A percentile compares a stretch with the other conserved stretches of the same genome.
phyloP scores from a whole-genome alignment of 495 filamentous ascomycete species.

The Penicillium canariense region DNA sequence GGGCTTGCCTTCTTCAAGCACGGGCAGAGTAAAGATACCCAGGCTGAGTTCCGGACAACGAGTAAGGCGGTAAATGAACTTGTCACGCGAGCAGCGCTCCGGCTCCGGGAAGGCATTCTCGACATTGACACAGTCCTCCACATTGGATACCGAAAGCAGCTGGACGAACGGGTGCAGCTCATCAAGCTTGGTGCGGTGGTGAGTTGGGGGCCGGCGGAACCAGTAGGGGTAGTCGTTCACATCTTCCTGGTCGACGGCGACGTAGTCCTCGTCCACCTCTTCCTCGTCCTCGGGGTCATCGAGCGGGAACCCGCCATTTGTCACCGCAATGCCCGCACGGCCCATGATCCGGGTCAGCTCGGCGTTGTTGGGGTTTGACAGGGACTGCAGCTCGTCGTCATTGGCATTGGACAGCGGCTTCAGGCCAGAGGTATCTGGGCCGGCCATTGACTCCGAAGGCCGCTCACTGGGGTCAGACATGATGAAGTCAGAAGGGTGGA shows the following conservation, averaged over 20 bases:
- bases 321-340: conserved; percentile 31
- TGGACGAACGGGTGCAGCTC: conserved; percentile 67
- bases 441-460: conserved; percentile 29
- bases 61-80: conserved; percentile 82
- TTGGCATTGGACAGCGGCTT: conserved; percentile 37
- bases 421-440: conserved; percentile 28
- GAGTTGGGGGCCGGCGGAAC: conserved; percentile 42
- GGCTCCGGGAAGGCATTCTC: conserved; percentile 73
- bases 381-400: conserved; percentile 20
- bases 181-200: conserved; percentile 44
- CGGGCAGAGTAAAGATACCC: conserved; percentile 68
- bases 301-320: conserved; percentile 35
- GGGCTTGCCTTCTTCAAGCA: conserved; percentile 43
- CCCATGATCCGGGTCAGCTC: conserved; percentile 36
- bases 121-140: conserved; percentile 72
- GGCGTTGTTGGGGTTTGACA: conserved; percentile 29
- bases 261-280: conserved; percentile 44
- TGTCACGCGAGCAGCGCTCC: conserved; percentile 74
- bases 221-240: conserved; percentile 43
- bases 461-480: conserved; percentile 33
- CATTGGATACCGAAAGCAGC: conserved; percentile 66
- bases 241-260: conserved; percentile 45
- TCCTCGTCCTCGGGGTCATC: conserved; percentile 44
- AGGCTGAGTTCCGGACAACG: conserved; percentile 75
- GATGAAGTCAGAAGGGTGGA: background rate